Conservation (phyloP, 306 rosid genomes). For the Prunus persica region DNA sequence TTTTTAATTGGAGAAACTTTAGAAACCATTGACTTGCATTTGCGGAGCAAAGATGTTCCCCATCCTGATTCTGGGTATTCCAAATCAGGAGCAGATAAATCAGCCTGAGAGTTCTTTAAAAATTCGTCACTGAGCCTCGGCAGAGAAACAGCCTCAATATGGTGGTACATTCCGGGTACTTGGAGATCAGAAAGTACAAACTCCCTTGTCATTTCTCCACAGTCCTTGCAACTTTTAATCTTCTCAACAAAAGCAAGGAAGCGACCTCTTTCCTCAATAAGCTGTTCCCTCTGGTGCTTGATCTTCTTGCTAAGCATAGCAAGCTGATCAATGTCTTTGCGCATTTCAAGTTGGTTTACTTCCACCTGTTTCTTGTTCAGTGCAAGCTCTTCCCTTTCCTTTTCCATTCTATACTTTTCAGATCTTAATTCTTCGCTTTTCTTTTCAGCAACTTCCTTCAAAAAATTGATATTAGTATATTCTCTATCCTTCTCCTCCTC, state of each 20-base stretch:
- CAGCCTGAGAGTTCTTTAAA: conserved; percentile 27
- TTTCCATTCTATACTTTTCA: conserved; percentile 47
- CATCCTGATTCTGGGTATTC: conserved; percentile 42
- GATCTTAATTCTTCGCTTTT: conserved; percentile 64
- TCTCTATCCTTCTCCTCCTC: conserved; percentile 70
- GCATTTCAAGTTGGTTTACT: conserved; percentile 62
- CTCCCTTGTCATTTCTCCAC: conserved; percentile 61
- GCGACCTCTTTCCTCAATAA: conserved; percentile 56
- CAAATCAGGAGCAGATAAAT: conserved; percentile 29
- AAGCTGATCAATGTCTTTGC: conserved; percentile 69
- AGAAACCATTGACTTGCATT: conserved; percentile 64
- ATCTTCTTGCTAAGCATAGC: conserved; percentile 67
- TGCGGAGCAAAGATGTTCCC: conserved; percentile 52
- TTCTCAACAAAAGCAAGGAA: conserved; percentile 75
- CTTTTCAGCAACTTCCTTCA: conserved; percentile 57
- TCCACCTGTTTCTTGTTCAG: conserved; percentile 56
- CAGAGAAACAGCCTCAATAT: conserved; percentile 28
- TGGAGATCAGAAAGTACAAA: conserved; percentile 59
- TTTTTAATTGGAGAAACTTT: conserved; percentile 59
- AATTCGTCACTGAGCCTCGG: conserved; percentile 29
- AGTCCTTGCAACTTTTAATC: conserved; percentile 62
- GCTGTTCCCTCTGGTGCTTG: conserved; percentile 66
- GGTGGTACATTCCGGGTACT: conserved; percentile 50
- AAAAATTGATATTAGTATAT: conserved; percentile 38
- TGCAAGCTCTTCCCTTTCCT: conserved; percentile 55